Base-by-base conservation (phyloP, 345 rosid genomes). In the Linum tenue region DNA sequence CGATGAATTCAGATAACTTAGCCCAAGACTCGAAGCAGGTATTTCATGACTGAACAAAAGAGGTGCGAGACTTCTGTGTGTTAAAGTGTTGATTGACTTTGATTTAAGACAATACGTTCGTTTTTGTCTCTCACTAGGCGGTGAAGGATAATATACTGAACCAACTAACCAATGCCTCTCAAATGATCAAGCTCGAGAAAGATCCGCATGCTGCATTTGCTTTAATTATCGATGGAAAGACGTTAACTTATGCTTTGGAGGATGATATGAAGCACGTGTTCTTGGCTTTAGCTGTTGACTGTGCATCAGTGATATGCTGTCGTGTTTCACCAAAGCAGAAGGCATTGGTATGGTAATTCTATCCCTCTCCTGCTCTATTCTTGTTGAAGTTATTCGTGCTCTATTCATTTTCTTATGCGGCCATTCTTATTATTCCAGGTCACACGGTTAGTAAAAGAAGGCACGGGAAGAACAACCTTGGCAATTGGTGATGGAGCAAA, bases 401-500 rank as follows among this genome's bases (percentile, higher is more conserved):
- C 44, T 59, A 2, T 59, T 7, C 39, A 31, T 48, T 48, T 48
- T 48, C 53, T 48, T 9, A 3, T 61, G 2, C 22, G 2, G 63
- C 67, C 22, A 65, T 38, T 39, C 59, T 73, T 48, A 48, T 63
- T 70, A 64, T 65, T 5, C 39, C 69, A 92, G 98, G 94, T 94
- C 51, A 87, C 94, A 4, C 82, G 99, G 68, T 67, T 94, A 79
- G 99, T 94, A 56, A 90, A 86, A 84, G 83, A 87, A 67, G 97
- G 99, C 65, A 90, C 97, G 1, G 86, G 95, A 37, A 90, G 78
- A 83, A 90, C 97, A 36, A 94, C 97, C 43, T 68, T 94, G 68
- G 99, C 96, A 9, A 82, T 94, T 63, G 99, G 99, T 71, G 99
- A 94, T 71, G 99, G 99, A 66, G 99, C 99, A 67, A 94, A 94